A percentile compares a stretch with the other conserved stretches of the same genome.
phyloP scores from a whole-genome alignment of 2,329 filamentous ascomycete species.

The Nannizziopsis barbatae region DNA sequence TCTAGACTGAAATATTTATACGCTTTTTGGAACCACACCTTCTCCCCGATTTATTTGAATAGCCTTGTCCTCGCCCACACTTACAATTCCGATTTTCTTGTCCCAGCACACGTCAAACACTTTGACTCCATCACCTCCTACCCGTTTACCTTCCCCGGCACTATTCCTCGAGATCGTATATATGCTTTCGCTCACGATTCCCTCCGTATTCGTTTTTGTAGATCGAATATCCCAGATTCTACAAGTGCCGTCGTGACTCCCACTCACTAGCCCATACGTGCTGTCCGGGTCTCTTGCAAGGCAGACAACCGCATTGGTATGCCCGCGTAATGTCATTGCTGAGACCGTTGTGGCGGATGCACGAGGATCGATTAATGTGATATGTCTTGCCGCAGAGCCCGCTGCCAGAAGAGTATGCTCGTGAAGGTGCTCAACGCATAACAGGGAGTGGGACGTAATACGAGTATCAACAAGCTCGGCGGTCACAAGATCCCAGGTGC shows the following conservation, averaged over 20 bases:
- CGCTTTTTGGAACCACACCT: constrained; percentile 31
- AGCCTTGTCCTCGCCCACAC: constrained; percentile 82
- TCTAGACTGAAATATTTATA: constrained; percentile 15
- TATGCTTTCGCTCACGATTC: constrained; percentile 56
- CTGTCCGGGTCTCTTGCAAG: constrained; percentile 53
- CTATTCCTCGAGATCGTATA: constrained; percentile 71
- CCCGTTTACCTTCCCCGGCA: constrained; percentile 49
- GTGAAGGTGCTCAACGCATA: constrained; percentile 65
- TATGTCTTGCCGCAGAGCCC: constrained; percentile 73
- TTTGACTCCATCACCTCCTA: constrained; percentile 74
- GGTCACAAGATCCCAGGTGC: constrained; percentile 84
- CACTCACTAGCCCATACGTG: constrained; percentile 73
- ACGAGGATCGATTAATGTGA: constrained; percentile 86
- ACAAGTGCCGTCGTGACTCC: constrained; percentile 84
- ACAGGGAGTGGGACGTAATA: constrained; percentile 70
- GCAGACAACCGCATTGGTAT: constrained; percentile 61
- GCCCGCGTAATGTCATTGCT: constrained; percentile 83
- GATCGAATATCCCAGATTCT: constrained; percentile 83
- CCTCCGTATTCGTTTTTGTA: constrained; percentile 49
- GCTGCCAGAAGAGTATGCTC: constrained; percentile 54
- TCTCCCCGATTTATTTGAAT: constrained; percentile 77
- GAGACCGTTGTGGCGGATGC: constrained; percentile 63
- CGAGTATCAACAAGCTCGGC: constrained; percentile 66
- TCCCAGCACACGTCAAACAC: constrained; percentile 87
- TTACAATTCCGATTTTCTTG: constrained; percentile 73